Evolutionary conservation across 1,284 basidiomycete species (phyloP).

Genomic region (Irpex rosettiformis): DNA sequence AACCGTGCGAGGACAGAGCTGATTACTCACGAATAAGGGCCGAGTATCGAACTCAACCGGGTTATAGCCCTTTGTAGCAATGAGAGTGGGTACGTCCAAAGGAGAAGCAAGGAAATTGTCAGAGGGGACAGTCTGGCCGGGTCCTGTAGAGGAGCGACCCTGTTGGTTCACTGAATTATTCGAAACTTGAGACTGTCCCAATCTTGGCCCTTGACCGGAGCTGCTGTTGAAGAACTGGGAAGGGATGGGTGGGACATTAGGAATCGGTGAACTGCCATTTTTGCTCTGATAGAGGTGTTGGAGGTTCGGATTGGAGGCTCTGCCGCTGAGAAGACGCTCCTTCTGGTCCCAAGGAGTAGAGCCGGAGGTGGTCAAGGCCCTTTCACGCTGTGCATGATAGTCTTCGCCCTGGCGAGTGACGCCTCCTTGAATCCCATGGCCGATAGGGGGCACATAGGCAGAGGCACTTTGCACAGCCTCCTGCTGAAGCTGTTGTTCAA

Average conservation of each 20-base stretch:
- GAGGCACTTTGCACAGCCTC: slow-evolving; percentile 40
- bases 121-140: slow-evolving; percentile 17
- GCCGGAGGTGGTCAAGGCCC: slow-evolving; percentile 36
- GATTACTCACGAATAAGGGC: slow-evolving; percentile 63
- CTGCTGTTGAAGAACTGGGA: slow-evolving; percentile 64
- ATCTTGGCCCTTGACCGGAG: slow-evolving; percentile 39
- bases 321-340: slow-evolving; percentile 50
- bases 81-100: slow-evolving; percentile 82
- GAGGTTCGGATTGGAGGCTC: slow-evolving; percentile 66
- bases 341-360: slow-evolving; percentile 55
- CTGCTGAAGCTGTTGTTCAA: slow-evolving; percentile 49
- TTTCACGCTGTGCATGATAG: slow-evolving; percentile 36
- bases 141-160: slow-evolving; percentile 25
- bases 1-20: background rate
- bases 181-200: slow-evolving; percentile 34
- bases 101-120: slow-evolving; percentile 51
- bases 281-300: slow-evolving; percentile 54
- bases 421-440: slow-evolving; percentile 39
- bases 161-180: slow-evolving; percentile 16
- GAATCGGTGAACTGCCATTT: slow-evolving; percentile 41
- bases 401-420: slow-evolving; percentile 22
- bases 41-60: slow-evolving; percentile 82
- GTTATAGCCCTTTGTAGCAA: slow-evolving; percentile 88
- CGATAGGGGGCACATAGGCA: slow-evolving; percentile 44
- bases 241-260: slow-evolving; percentile 68